Percentiles rank a stretch among this genome's conserved stretches.
Conservation (phyloP, 2,329 filamentous ascomycete species). For the Gnomoniopsis sp. region DNA sequence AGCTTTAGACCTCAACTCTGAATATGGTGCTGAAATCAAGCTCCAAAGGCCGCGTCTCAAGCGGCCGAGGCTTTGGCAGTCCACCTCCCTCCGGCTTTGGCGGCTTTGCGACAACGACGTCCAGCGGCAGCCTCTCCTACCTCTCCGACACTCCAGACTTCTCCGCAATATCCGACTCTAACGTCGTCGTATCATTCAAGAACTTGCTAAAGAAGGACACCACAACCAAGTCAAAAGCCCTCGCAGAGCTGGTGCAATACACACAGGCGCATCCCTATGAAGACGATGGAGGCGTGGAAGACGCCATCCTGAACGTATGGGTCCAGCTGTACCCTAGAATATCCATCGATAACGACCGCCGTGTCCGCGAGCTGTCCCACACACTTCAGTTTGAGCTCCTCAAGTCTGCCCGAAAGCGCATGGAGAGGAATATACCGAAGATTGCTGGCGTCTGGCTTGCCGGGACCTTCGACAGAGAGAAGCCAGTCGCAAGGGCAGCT, state of each 20-base stretch:
- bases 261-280: slow-evolving; percentile 30
- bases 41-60: slow-evolving; percentile 12
- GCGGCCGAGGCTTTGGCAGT: slow-evolving; percentile 19
- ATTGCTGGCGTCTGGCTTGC: slow-evolving; percentile 88
- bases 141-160: slow-evolving; percentile 83
- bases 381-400: slow-evolving; percentile 62
- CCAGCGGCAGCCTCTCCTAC: slow-evolving; percentile 68
- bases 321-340: slow-evolving; percentile 81
- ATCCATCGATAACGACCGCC: slow-evolving; percentile 84
- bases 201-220: slow-evolving; percentile 90
- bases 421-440: slow-evolving; percentile 73
- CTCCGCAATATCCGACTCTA: slow-evolving; percentile 70
- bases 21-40: slow-evolving; percentile 8
- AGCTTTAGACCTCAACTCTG: neutral
- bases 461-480: slow-evolving; percentile 83
- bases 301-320: slow-evolving; percentile 85
- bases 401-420: slow-evolving; percentile 70
- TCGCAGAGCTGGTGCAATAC: slow-evolving; percentile 76
- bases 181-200: slow-evolving; percentile 86
- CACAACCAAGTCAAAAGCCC: slow-evolving; percentile 83
- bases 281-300: slow-evolving; percentile 64
- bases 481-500: slow-evolving; percentile 71
- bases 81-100: slow-evolving; percentile 32
- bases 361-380: slow-evolving; percentile 85
- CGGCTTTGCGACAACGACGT: slow-evolving; percentile 37